Percentiles rank a stretch among this genome's conserved stretches.
These are phyloP conservation scores for Fragilaria radians DNA, from an alignment of 108 stramenopile genomes.

Conservation along the genomic window DNA sequence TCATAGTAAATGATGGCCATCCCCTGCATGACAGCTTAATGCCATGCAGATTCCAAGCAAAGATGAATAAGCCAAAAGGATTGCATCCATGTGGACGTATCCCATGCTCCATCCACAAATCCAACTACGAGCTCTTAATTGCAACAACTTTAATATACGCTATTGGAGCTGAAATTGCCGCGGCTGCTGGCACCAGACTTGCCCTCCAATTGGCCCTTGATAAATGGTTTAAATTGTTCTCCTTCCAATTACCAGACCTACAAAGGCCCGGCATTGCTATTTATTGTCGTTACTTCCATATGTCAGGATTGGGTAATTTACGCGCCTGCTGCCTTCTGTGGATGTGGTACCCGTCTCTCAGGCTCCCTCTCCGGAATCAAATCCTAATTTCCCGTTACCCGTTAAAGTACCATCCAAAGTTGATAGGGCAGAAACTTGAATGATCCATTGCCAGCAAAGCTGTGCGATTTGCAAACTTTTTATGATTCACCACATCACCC, in stretches of 20 bases:
- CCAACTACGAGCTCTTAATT: too few species aligned
- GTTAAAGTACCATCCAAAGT: constrained; percentile 95
- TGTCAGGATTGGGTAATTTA: constrained; percentile 97
- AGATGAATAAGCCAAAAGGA: too few species aligned
- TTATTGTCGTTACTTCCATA: constrained; percentile 97
- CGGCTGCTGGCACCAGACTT: too few species aligned
- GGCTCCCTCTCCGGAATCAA: constrained; percentile 98
- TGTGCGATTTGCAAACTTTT: constrained; percentile 90
- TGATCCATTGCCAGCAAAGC: constrained; percentile 81
- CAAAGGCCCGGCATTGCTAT: constrained; percentile 93
- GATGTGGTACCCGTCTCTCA: constrained; percentile 98
- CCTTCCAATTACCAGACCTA: constrained; percentile 94
- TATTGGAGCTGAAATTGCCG: too few species aligned
- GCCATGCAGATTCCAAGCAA: too few species aligned
- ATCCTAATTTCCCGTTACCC: constrained; percentile 96
- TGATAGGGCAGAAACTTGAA: constrained; percentile 98
- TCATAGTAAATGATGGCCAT: too few species aligned
- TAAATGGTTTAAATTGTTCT: constrained; percentile 95
- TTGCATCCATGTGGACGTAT: too few species aligned
- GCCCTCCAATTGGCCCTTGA: constrained; percentile 97
- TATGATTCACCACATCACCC: constrained; percentile 92
- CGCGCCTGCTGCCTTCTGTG: constrained; percentile 97
- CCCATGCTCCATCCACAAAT: constrained; percentile 41
- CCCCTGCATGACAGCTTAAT: too few species aligned
- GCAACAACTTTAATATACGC: too few species aligned